Evolutionary conservation across 768 basidiomycete species (phyloP).

Genomic region (Fomitopsis serialis): DNA sequence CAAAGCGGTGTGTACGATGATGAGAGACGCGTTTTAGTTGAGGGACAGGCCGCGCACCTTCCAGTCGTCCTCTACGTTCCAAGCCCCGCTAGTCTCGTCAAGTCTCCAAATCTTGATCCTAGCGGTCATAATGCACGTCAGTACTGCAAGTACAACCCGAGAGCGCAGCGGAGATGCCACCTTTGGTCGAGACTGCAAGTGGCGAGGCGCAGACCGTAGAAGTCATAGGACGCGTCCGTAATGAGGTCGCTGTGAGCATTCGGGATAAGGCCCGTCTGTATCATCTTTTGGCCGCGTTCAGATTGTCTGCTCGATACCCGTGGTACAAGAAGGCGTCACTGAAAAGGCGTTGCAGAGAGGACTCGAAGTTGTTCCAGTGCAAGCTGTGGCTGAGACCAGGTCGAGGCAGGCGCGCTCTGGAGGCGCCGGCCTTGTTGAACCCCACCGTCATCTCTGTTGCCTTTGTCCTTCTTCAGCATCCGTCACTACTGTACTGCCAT

Average conservation of each 20-base stretch:
- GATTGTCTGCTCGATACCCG: no score
- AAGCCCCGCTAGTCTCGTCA: slow-evolving; percentile 65
- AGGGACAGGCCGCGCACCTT: slow-evolving; percentile 49
- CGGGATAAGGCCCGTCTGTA: slow-evolving; percentile 75
- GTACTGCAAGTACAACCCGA: no score
- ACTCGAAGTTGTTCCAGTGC: neutral
- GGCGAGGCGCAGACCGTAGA: slow-evolving; percentile 78
- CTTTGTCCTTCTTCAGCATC: no score
- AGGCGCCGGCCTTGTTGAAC: neutral
- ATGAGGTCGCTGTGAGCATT: slow-evolving; percentile 78
- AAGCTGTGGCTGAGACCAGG: neutral
- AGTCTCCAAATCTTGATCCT: slow-evolving; percentile 87
- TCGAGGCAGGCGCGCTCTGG: neutral
- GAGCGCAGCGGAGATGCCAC: slow-evolving; percentile 27
- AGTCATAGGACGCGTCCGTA: slow-evolving; percentile 86
- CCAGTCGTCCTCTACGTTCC: slow-evolving; percentile 87
- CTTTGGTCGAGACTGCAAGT: slow-evolving; percentile 82
- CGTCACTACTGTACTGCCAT: no score
- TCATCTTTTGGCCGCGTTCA: slow-evolving; percentile 35
- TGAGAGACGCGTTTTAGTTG: neutral
- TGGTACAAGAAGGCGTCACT: no score
- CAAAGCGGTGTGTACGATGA: neutral
- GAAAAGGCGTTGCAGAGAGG: no score
- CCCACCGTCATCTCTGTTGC: neutral
- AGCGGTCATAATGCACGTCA: slow-evolving; percentile 1